phyloP scores from a whole-genome alignment of 805 yeast genomes.

The Candida nemodendra region DNA sequence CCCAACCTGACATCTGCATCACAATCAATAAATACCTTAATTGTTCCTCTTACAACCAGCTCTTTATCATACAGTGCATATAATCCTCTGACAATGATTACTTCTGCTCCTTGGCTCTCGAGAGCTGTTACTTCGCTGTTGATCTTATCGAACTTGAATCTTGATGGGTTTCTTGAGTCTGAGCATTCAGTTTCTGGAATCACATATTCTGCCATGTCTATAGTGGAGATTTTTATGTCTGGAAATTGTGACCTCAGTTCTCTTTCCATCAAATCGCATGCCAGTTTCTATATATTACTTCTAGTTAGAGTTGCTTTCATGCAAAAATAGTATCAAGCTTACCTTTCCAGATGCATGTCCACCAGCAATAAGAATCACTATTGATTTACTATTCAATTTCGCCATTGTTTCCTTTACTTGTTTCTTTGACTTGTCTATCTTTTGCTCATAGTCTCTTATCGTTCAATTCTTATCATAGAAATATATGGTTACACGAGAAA shows the following conservation, averaged over 20 bases:
- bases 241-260: constrained; percentile 24
- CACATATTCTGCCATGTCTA: constrained; percentile 26
- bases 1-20: constrained; percentile 83
- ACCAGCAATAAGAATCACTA: constrained; percentile 33
- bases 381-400: constrained; percentile 2
- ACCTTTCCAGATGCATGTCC: constrained; percentile 38
- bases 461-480: too few species aligned
- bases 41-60: constrained; percentile 53
- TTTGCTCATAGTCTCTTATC: too few species aligned
- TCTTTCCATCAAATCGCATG: constrained; percentile 20
- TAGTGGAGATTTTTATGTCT: constrained; percentile 15
- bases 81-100: constrained; percentile 66
- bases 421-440: too few species aligned
- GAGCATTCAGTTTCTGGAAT: constrained; percentile 1
- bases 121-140: constrained; percentile 12
- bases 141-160: constrained; percentile 38
- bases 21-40: constrained; percentile 75
- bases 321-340: too few species aligned
- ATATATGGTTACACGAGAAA: too few species aligned
- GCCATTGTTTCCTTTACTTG: not conserved
- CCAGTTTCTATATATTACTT: constrained; percentile 26
- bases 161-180: constrained; percentile 35
- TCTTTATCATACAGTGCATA: constrained; percentile 71
- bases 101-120: constrained; percentile 20
- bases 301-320: too few species aligned